Evolutionary conservation across 1,139 yeast species (phyloP).

Genomic region (Lodderomyces margitis): DNA sequence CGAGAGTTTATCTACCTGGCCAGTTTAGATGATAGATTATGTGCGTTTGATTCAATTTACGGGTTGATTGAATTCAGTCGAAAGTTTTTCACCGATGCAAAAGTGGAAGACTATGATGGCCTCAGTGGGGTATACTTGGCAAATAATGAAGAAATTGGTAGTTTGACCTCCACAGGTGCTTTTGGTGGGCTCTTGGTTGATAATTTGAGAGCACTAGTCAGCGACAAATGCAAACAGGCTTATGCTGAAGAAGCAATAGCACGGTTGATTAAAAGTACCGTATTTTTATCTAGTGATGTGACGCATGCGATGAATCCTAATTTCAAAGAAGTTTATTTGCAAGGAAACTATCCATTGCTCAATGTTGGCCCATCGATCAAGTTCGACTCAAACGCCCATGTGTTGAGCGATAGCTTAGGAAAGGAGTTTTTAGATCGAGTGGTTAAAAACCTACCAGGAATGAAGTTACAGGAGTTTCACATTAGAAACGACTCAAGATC

Average conservation of each 20-base stretch:
- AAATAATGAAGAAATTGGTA: conserved; percentile 66
- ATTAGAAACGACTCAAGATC: conserved; percentile 44
- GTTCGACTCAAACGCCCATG: conserved; percentile 74
- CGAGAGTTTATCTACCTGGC: conserved; percentile 65
- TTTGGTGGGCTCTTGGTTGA: conserved; percentile 45
- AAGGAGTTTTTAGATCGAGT: conserved; percentile 63
- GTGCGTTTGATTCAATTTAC: conserved; percentile 58
- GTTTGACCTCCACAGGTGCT: conserved; percentile 57
- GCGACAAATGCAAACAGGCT: conserved; percentile 12
- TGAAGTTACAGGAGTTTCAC: conserved; percentile 51
- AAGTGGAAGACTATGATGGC: conserved; percentile 26
- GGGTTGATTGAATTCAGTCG: conserved; percentile 45
- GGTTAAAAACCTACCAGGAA: conserved; percentile 56
- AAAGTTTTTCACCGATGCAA: conserved; percentile 18
- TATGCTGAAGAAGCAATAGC: conserved; percentile 16
- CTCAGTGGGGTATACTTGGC: conserved; percentile 53
- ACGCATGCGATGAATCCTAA: conserved; percentile 65
- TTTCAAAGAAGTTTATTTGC: conserved; percentile 60
- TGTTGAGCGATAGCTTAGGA: conserved; percentile 78
- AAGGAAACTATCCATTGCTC: conserved; percentile 73
- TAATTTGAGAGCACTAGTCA: conserved; percentile 11
- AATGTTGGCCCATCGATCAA: conserved; percentile 72
- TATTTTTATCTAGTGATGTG: conserved; percentile 65
- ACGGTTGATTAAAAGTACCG: conserved; percentile 45
- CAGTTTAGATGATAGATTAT: conserved; percentile 63